Evolutionary conservation across 148 eudicot genomes (phyloP).

Genomic region (Talinum fruticosum): DNA sequence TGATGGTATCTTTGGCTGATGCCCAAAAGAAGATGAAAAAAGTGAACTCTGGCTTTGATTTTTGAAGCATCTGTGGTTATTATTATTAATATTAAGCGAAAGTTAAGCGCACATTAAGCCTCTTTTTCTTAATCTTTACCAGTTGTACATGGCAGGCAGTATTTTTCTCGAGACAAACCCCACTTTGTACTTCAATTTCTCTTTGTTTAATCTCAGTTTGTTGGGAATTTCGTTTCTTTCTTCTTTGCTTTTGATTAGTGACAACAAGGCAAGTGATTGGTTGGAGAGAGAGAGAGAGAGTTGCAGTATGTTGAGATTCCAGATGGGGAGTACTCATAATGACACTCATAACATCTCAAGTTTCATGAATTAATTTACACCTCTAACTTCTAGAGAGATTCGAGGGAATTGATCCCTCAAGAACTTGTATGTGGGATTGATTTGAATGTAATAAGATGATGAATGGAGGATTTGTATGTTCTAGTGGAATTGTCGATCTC

Average conservation of each 20-base stretch:
- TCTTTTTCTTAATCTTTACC: neutral
- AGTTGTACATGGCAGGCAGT: slow-evolving; percentile 14
- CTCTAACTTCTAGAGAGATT: too few species aligned
- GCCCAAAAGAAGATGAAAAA: slow-evolving; percentile 13
- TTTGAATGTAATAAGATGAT: too few species aligned
- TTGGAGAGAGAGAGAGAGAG: slow-evolving; percentile 1
- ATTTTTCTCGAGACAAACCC: slow-evolving; percentile 29
- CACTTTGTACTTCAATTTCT: slow-evolving; percentile 10
- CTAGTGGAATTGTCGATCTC: too few species aligned
- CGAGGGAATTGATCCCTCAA: too few species aligned
- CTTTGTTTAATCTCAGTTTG: neutral
- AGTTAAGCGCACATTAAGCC: slow-evolving; percentile 12
- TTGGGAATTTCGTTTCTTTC: neutral
- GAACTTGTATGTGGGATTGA: too few species aligned
- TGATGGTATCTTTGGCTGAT: neutral
- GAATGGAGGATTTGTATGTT: too few species aligned
- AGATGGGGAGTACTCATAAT: slow-evolving; percentile 19
- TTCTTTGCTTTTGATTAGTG: neutral
- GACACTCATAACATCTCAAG: slow-evolving; percentile 1
- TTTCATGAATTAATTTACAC: too few species aligned
- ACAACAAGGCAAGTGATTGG: slow-evolving; percentile 8
- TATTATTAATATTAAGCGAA: neutral
- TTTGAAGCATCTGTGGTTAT: neutral
- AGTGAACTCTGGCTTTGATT: slow-evolving; percentile 12
- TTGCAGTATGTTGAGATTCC: slow-evolving; percentile 9